A percentile compares a stretch with the other conserved stretches of the same genome.
Evolutionary conservation across 225 moss, liverwort and hornwort species (phyloP).

Genomic region (Lunularia cruciata): DNA sequence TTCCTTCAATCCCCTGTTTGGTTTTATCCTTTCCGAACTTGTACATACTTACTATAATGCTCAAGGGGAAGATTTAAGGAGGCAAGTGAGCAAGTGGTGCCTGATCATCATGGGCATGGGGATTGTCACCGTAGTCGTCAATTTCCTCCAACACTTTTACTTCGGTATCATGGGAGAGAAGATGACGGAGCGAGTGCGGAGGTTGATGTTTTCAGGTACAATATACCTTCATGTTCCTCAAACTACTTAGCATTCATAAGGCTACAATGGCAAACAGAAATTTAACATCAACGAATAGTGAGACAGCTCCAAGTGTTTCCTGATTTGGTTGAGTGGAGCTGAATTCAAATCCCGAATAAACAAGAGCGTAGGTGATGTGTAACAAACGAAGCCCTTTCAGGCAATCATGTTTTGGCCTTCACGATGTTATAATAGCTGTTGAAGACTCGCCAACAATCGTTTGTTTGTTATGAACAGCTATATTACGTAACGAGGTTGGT

Average conservation of each 20-base stretch:
- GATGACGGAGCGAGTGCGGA: constrained; percentile 82
- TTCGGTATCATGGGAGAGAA: constrained; percentile 92
- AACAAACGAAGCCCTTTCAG: too few relatives aligned
- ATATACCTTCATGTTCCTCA: neutral
- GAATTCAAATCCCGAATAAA: too few relatives aligned
- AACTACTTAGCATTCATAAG: too few relatives aligned
- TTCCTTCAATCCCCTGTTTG: constrained; percentile 79
- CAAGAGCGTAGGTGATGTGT: too few relatives aligned
- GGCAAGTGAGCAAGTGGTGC: constrained; percentile 64
- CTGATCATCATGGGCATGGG: constrained; percentile 71
- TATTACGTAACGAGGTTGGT: constrained; percentile 69
- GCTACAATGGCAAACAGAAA: too few relatives aligned
- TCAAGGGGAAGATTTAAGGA: constrained; percentile 41
- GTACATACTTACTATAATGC: constrained; percentile 60
- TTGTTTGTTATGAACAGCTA: constrained; percentile 56
- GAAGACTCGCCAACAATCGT: too few relatives aligned
- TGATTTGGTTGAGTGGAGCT: neutral
- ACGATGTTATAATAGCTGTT: too few relatives aligned
- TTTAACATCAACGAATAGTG: too few relatives aligned
- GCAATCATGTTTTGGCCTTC: too few relatives aligned
- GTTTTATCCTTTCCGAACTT: constrained; percentile 60
- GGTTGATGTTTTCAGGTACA: constrained; percentile 84
- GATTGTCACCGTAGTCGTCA: constrained; percentile 59
- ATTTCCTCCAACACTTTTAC: constrained; percentile 84
- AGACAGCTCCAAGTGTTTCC: too few relatives aligned